Evolutionary conservation across 2,329 filamentous ascomycete genomes (phyloP), one percentile per base, ranked within the genome.

Genomic region (Colletotrichum phormii): DNA sequence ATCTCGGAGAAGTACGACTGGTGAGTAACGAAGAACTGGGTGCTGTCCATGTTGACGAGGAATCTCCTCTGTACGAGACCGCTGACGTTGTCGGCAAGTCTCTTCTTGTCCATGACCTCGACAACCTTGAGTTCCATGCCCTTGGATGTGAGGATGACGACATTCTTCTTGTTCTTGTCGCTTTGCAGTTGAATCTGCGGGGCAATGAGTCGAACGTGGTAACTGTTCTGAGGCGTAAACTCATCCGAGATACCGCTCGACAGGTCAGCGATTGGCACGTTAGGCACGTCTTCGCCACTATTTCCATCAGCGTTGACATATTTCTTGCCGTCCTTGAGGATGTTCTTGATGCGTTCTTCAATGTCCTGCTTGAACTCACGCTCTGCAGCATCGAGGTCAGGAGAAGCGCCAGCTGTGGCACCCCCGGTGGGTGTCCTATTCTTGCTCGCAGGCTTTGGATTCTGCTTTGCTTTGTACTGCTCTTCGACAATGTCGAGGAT

Each of bases 181-280:
- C 97, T 98, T 80, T 99, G 96, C 57, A 99, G 88, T 81, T 99
- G 97, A 72, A 99, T 98, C 81, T 99, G 97, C 15, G 97, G 97
- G 6, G 96, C 97, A 77, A 99, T 98, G 53, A 99, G 89, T 49
- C 95, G 94, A 74, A 99, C 90, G 78, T 98, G 95, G 81, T 98
- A 99, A 77, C 93, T 96, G 80, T 97, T 98, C 79, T 98, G 94
- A 0, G 97, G 91, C 13, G 92, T 92, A 78, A 97, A 99, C 71
- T 98, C 95, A 24, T 93, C 90, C 0, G 95, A 91, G 76, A 99
- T 95, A 74, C 95, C 93, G 46, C 93, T 89, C 4, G 89, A 90
- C 24, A 94, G 85, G 77, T 94, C 89, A 33, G 90, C 89, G 75
- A 90, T 89, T 6, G 87, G 82, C 31, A 83, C 80, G 64, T 81